Evolutionary conservation across 768 basidiomycete species (phyloP), one percentile per base, ranked within the genome.

Genomic region (Kwoniella shandongensis): DNA sequence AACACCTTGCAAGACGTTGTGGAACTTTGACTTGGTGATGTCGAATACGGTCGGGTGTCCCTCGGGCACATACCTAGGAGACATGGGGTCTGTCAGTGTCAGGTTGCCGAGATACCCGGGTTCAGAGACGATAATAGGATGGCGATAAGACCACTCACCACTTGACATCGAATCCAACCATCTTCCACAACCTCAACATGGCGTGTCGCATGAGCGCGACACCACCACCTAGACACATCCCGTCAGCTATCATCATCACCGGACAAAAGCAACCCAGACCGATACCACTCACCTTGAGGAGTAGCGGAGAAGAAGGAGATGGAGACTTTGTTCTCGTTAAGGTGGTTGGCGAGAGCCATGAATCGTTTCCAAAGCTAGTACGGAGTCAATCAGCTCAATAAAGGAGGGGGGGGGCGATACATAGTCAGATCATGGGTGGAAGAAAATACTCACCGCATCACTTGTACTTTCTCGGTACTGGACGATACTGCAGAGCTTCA

Each of bases 191-290:
- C 56, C 93, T 83, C 76, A 96, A 87, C 67, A 97, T 79, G 26
- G 92, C 90, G 77, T 96, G 92, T 65, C 92, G 85, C 91, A 97
- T 94, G 83, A 97, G 84, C 40, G 93, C 93, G 60, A 97, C 93
- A 74, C 93, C 92, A 72, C 92, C 91, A 85, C 74, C 53, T 71
- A 26, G 8, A 32, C 11, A 35, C 17, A 3, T 36, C n/a, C 1
- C 5, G 48, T 11, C 2, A 50, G 48, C 17, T 18, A 20, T 10
- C n/a, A n/a, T n/a, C n/a, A n/a, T n/a, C n/a, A n/a, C n/a, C n/a
- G n/a, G n/a, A n/a, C n/a, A n/a, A n/a, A 55, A 35, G 23, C 41
- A 42, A 20, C 47, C 7, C 0, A 13, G 12, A n/a, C n/a, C n/a
- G n/a, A n/a, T n/a, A n/a, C 12, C 22, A 53, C 57, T 13, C 86